Evolutionary conservation across 2,329 filamentous ascomycete genomes (phyloP).

Genomic region (Lasiodiplodia sp.): DNA sequence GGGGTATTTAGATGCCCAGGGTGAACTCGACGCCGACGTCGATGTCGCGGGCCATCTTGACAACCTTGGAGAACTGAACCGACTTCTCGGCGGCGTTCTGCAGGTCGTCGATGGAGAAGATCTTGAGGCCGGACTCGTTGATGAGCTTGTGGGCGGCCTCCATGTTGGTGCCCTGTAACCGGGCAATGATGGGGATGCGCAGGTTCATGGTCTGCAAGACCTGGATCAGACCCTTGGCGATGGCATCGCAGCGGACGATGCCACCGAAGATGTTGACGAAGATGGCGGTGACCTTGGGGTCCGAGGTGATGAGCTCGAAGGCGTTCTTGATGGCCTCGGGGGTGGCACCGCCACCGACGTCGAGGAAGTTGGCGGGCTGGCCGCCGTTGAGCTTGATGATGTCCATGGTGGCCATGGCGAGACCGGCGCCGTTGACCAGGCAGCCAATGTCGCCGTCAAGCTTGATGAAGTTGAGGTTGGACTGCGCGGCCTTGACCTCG

Average conservation of each 20-base stretch:
- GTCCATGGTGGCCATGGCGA: slow-evolving; percentile 99
- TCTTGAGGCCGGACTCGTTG: slow-evolving; percentile 98
- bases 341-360: slow-evolving; percentile 97
- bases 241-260: slow-evolving; percentile 97
- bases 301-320: slow-evolving; percentile 98
- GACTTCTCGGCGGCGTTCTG: slow-evolving; percentile 97
- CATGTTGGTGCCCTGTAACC: slow-evolving; percentile 98
- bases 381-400: slow-evolving; percentile 99
- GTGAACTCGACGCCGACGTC: slow-evolving; percentile 80
- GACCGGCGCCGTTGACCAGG: slow-evolving; percentile 97
- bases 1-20: slow-evolving; percentile 73
- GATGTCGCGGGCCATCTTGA: slow-evolving; percentile 97
- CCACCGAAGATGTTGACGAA: slow-evolving; percentile 99
- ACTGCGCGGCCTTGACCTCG: slow-evolving; percentile 95
- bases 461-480: slow-evolving; percentile 99
- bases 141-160: slow-evolving; percentile 90
- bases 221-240: slow-evolving; percentile 93
- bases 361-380: slow-evolving; percentile 95
- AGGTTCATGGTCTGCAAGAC: slow-evolving; percentile 95
- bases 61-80: slow-evolving; percentile 98
- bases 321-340: slow-evolving; percentile 96
- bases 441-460: slow-evolving; percentile 99
- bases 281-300: slow-evolving; percentile 97
- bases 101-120: slow-evolving; percentile 98
- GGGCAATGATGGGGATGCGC: slow-evolving; percentile 94